These are phyloP conservation scores for Aspergillus terreus DNA, from an alignment of 2,329 filamentous ascomycete species.

Conservation along the genomic window DNA sequence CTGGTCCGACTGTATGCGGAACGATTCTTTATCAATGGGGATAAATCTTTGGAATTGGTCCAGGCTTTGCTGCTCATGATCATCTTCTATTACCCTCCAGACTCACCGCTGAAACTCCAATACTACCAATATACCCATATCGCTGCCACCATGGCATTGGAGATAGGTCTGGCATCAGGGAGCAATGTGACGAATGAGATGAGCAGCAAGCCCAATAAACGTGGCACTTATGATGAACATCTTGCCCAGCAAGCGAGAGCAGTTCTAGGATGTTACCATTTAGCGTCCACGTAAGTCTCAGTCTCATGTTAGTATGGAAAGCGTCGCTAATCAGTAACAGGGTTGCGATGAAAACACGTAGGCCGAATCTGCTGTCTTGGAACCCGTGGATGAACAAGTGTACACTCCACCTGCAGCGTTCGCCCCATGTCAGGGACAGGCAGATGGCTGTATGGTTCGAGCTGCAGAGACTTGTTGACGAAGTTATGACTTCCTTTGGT, in stretches of 20 bases:
- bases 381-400: slow-evolving; percentile 36
- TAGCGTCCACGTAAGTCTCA: slow-evolving; percentile 27
- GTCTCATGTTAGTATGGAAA: not conserved
- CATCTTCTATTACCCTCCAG: slow-evolving; percentile 50
- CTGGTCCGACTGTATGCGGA: slow-evolving; percentile 48
- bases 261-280: slow-evolving; percentile 31
- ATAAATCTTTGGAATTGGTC: slow-evolving; percentile 51
- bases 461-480: slow-evolving; percentile 32
- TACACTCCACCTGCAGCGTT: slow-evolving; percentile 26
- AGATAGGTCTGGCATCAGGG: slow-evolving; percentile 38
- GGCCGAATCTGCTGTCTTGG: slow-evolving; percentile 32
- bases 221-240: slow-evolving; percentile 21
- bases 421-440: slow-evolving; percentile 27
- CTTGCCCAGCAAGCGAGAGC: slow-evolving; percentile 33
- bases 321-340: slow-evolving; percentile 15
- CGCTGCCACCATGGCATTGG: slow-evolving; percentile 49
- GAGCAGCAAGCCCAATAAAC: slow-evolving; percentile 10
- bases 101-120: slow-evolving; percentile 46
- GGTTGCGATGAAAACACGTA: slow-evolving; percentile 35
- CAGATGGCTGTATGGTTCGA: slow-evolving; percentile 33
- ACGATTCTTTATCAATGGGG: slow-evolving; percentile 46
- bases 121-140: slow-evolving; percentile 53
- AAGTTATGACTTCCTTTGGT: slow-evolving; percentile 33
- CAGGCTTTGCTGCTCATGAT: slow-evolving; percentile 49
- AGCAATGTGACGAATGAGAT: slow-evolving; percentile 21